A percentile compares a stretch with the other conserved stretches of the same genome.
phyloP scores from a whole-genome alignment of 768 basidiomycete genomes.

The Agrocybe praecox region DNA sequence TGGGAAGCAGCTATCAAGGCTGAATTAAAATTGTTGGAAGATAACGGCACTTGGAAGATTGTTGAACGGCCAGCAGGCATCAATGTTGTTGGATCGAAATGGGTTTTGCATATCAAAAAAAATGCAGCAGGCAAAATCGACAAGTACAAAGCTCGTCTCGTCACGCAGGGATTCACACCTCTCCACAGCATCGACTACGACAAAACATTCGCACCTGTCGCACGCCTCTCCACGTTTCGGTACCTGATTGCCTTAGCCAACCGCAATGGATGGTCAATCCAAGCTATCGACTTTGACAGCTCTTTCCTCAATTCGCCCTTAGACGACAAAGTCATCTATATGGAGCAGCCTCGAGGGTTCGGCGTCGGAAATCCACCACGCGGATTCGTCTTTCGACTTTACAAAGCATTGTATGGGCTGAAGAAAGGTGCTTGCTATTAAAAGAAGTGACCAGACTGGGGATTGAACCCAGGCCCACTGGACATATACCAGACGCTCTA shows the following conservation, averaged over 20 bases:
- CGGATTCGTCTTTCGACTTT: conserved; percentile 19
- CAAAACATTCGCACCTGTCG: conserved; percentile 32
- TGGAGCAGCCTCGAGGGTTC: conserved; percentile 15
- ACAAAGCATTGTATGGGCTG: conserved; percentile 29
- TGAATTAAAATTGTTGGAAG: conserved; percentile 25
- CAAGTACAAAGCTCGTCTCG: conserved; percentile 30
- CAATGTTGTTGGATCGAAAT: conserved; percentile 30
- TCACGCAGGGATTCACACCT: conserved; percentile 29
- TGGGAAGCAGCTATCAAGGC: conserved; percentile 23
- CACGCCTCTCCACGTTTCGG: conserved; percentile 23
- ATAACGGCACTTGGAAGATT: conserved; percentile 31
- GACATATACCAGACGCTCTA: too few species aligned
- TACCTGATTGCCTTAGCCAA: conserved; percentile 35
- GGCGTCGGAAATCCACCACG: neutral
- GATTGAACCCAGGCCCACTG: too few species aligned
- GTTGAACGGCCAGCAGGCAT: conserved; percentile 3
- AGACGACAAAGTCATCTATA: conserved; percentile 6
- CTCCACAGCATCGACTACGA: conserved; percentile 39
- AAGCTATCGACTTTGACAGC: conserved; percentile 40
- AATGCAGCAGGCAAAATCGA: conserved; percentile 30
- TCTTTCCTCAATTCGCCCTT: conserved; percentile 36
- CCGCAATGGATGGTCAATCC: conserved; percentile 28
- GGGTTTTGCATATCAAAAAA: conserved; percentile 37
- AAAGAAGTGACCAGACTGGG: too few species aligned
- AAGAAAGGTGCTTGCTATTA: conserved; percentile 29